These are phyloP conservation scores for Chaetothyriales sp. DNA, from an alignment of 2,329 filamentous ascomycete genomes.

Conservation along the genomic window DNA sequence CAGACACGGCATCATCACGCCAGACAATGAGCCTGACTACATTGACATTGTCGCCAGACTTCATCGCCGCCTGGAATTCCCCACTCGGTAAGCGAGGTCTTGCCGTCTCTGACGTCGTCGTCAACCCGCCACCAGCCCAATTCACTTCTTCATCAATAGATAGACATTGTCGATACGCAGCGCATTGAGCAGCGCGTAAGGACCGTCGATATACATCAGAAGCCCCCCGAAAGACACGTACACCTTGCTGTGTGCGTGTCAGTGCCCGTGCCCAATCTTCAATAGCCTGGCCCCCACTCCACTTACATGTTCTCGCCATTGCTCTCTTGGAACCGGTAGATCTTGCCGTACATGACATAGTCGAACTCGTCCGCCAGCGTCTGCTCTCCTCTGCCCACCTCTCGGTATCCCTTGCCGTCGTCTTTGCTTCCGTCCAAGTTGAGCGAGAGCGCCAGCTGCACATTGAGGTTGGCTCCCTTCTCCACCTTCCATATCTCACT, in stretches of 20 bases:
- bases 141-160: conserved; percentile 78
- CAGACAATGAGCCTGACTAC: conserved; percentile 65
- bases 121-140: not conserved
- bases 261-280: conserved; percentile 13
- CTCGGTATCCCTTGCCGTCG: conserved; percentile 64
- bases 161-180: conserved; percentile 90
- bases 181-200: conserved; percentile 87
- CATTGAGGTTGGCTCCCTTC: conserved; percentile 60
- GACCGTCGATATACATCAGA: conserved; percentile 79
- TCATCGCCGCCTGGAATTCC: conserved; percentile 71
- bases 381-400: conserved; percentile 44
- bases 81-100: conserved; percentile 39
- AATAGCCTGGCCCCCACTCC: not conserved
- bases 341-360: conserved; percentile 40
- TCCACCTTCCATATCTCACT: conserved; percentile 73
- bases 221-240: conserved; percentile 91
- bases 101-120: not conserved
- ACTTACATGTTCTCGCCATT: conserved; percentile 77
- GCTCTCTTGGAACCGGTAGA: conserved; percentile 39
- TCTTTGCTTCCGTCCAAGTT: conserved; percentile 74
- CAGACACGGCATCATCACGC: conserved; percentile 65
- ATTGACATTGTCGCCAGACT: conserved; percentile 61
- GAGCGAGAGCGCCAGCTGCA: conserved; percentile 74
- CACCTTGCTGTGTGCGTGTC: conserved; percentile 54
- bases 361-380: conserved; percentile 42